These are phyloP conservation scores for Cornus florida DNA, from an alignment of 148 eudicot species.

Conservation along the genomic window DNA sequence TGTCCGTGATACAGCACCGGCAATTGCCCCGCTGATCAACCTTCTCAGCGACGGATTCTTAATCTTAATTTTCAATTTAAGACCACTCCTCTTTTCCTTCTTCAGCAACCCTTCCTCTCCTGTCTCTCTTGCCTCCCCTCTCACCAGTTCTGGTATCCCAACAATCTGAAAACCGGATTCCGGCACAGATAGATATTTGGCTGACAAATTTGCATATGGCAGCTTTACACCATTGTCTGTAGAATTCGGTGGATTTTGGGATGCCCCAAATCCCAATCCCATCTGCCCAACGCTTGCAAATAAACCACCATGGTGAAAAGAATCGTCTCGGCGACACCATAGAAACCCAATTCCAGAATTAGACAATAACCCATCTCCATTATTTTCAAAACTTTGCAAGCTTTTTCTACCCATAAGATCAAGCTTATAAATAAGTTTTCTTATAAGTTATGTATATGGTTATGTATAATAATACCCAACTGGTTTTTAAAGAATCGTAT, in stretches of 20 bases:
- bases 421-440: conserved; percentile 6
- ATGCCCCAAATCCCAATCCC: conserved; percentile 34
- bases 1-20: conserved; percentile 94
- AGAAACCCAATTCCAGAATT: conserved; percentile 42
- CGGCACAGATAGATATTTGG: conserved; percentile 14
- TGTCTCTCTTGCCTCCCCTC: conserved; percentile 7
- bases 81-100: conserved; percentile 53
- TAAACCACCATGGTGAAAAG: conserved; percentile 27
- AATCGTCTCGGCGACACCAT: conserved; percentile 36
- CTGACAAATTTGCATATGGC: conserved; percentile 4
- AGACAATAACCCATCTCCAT: conserved; percentile 29
- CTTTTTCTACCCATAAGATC: conserved; percentile 28
- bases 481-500: background rate
- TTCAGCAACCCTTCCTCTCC: conserved; percentile 15
- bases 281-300: conserved; percentile 46
- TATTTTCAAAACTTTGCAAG: conserved; percentile 18
- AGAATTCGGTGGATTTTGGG: conserved; percentile 24
- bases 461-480: background rate
- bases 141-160: conserved; percentile 19
- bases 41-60: conserved; percentile 83
- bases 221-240: conserved; percentile 24
- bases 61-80: conserved; percentile 74
- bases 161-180: conserved; percentile 27
- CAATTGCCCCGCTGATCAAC: conserved; percentile 90
- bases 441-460: background rate